Percentiles rank a stretch among this genome's conserved stretches.
These are phyloP conservation scores for Thinopyrum elongatum DNA, from an alignment of 176 grass and related monocot genomes.

Conservation along the genomic window DNA sequence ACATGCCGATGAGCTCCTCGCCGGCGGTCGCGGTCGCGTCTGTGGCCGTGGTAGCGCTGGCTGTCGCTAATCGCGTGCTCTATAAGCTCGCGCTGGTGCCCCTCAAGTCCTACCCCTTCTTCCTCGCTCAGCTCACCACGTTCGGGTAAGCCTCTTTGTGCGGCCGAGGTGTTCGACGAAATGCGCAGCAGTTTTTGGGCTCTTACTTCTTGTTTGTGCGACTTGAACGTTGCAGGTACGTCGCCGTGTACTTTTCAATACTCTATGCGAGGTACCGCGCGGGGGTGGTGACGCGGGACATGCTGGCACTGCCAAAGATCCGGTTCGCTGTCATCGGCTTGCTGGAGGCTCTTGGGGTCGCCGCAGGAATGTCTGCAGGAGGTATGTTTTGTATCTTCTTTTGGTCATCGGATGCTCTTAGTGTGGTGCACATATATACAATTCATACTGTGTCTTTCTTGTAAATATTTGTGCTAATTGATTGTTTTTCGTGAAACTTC, in stretches of 20 bases:
- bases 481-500: not conserved
- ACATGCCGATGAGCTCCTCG: slow-evolving; percentile 38
- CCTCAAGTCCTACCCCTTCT: slow-evolving; percentile 84
- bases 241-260: slow-evolving; percentile 75
- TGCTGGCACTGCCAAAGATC: slow-evolving; percentile 65
- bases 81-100: slow-evolving; percentile 93
- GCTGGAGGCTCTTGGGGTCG: slow-evolving; percentile 87
- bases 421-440: not conserved
- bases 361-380: slow-evolving; percentile 82
- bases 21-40: slow-evolving; percentile 30
- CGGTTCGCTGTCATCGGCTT: slow-evolving; percentile 65
- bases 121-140: slow-evolving; percentile 86
- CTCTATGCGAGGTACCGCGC: slow-evolving; percentile 62
- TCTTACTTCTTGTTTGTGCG: not conserved
- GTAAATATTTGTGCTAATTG: not conserved
- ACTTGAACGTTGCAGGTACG: slow-evolving; percentile 49
- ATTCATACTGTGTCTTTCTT: not conserved
- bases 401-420: not conserved
- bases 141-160: slow-evolving; percentile 54
- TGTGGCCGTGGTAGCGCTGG: slow-evolving; percentile 46
- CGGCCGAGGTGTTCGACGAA: slow-evolving; percentile 27
- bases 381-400: slow-evolving; percentile 32
- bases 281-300: slow-evolving; percentile 63
- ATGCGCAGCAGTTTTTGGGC: not conserved
- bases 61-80: slow-evolving; percentile 81